Evolutionary conservation across 192 early-diverging fungal species (phyloP), one percentile per base, ranked within the genome.

Genomic region (Martensiomyces pterosporus): DNA sequence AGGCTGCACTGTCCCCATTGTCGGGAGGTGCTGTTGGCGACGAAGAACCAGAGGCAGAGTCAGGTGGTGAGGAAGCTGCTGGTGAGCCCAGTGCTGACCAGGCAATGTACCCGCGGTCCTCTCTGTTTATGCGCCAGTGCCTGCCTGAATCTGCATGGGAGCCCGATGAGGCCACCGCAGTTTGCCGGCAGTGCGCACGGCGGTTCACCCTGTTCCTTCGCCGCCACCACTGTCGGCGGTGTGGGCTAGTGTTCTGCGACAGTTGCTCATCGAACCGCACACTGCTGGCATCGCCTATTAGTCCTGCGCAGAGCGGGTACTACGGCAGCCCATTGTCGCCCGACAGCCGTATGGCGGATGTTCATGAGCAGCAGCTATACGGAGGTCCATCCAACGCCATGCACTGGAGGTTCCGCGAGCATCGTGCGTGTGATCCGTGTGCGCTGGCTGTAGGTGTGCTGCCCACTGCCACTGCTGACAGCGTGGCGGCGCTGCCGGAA

Each of bases 141-240:
- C 60, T 66, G 37, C 65, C 61, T 2, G 75, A 72, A 18, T 55
- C 69, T 4, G 75, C 69, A 4, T 97, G 93, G 93, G 89, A 93
- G 57, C 72, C 78, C 1, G 90, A 92, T 57, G 64, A 81, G 12
- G 78, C 84, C 10, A 85, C 83, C 0, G 60, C 61, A 0, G 56
- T 76, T 2, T 97, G 93, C 63, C 74, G 78, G 19, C 64, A 76
- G 18, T 94, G 92, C 53, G 57, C 54, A 8, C 57, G 70, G 16
- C 76, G 78, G 13, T 97, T 97, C 61, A 80, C 80, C 0, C 52
- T 97, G 16, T 88, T 84, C 42, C 43, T 86, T 27, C 67, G 93
- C 41, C 79, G 91, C 42, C 93, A 94, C 56, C 93, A 97, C 64
- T 97, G 93, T 62, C 79, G 93, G 39, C 86, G 87, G 19, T 95